A percentile compares a stretch with the other conserved stretches of the same genome.
These are phyloP conservation scores for Kazachstania psychrophila DNA, from an alignment of 805 yeast species.

Conservation along the genomic window DNA sequence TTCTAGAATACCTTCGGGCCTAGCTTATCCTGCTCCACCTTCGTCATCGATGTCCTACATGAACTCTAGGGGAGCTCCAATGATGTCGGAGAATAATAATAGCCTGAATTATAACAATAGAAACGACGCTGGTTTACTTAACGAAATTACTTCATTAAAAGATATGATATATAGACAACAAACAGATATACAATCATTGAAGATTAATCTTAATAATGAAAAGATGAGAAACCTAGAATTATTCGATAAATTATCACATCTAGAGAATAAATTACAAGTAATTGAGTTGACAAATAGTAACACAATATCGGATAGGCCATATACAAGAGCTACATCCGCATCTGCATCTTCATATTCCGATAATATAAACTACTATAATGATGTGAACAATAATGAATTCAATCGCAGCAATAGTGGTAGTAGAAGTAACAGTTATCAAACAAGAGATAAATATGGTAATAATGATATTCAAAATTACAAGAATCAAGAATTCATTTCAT, in stretches of 20 bases:
- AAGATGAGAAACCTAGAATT: conserved; percentile 10
- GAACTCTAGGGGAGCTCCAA: neutral
- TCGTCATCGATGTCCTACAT: neutral
- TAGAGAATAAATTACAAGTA: conserved; percentile 11
- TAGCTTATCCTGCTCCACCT: neutral
- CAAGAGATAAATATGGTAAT: too few species aligned
- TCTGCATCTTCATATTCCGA: too few species aligned
- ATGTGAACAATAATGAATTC: neutral
- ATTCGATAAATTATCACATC: conserved; percentile 8
- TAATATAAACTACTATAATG: too few species aligned
- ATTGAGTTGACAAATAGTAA: conserved; percentile 5
- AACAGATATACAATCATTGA: conserved; percentile 13
- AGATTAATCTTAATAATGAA: conserved; percentile 12
- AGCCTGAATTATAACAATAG: neutral
- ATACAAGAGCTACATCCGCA: too few species aligned
- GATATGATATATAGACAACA: conserved; percentile 17
- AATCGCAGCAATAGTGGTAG: neutral
- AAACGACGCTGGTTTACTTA: conserved; percentile 2
- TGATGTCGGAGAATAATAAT: neutral
- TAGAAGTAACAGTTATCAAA: neutral
- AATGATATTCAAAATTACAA: conserved; percentile 4
- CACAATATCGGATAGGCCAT: neutral
- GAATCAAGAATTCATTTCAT: neutral
- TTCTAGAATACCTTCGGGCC: neutral
- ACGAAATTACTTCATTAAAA: conserved; percentile 14